Base-by-base conservation (phyloP, 2,329 filamentous ascomycete species). In the Fusarium lateritium region DNA sequence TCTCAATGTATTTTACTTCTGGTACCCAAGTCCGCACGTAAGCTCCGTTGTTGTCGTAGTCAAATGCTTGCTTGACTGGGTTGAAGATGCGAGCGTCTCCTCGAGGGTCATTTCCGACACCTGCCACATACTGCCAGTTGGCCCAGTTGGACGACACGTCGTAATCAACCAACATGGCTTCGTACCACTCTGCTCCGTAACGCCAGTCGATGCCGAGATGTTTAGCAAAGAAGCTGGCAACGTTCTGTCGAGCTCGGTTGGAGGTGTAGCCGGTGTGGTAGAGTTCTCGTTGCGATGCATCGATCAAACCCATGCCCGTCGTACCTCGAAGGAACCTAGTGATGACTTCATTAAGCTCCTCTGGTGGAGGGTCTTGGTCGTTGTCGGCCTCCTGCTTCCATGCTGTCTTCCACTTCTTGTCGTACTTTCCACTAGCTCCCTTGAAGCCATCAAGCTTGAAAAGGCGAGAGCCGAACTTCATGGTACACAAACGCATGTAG, bases 71-170 rank as follows among this genome's bases (percentile, higher is more conserved):
- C 77, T 94, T 94, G 49, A 95, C 88, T 0, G 92, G 92, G 73
- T 95, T 95, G 83, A 94, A 94, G 15, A 92, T 87, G n/a, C 92
- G 83, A 0, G 87, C 87, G 7, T 91, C 87, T 8, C 89, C 89
- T 22, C 92, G 82, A 0, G 92, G 92, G 70, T 95, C 92, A 68
- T 94, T 94, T 9, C 93, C 92, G 0, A 95, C 91, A 0, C 92
- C 92, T 0, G 92, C 86, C 1, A 93, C 88, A 65, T 95, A 95
- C 77, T 94, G 92, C 92, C 92, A 94, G 73, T 94, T 94, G 11
- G 89, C 89, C 92, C 92, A 95, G 70, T 94, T 94, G 62, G 86
- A 91, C 15, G 86, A 88, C 0, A 92, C 85, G 70, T 95, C 92
- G 75, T 94, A 94, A 76, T 96, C 93, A 31, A 91, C 83, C 5